Conservation (phyloP, 202 grass and related monocot genomes). For the Brachypodium distachyon region DNA sequence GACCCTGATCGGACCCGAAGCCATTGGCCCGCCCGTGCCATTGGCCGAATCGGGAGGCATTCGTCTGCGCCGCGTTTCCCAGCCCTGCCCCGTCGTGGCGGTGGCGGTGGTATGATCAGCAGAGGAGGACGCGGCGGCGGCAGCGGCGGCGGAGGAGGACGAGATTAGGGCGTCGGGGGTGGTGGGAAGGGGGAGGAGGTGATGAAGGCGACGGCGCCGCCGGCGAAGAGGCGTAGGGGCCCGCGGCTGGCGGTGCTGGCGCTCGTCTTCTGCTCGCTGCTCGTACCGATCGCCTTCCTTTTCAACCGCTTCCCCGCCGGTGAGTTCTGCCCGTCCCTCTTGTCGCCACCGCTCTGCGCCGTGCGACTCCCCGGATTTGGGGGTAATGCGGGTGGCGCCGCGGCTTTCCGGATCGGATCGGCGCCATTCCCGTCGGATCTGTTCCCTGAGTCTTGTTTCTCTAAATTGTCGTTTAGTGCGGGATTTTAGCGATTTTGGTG, state of each 20-base stretch:
- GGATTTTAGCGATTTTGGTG: conserved; percentile 2
- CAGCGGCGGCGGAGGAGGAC: background rate
- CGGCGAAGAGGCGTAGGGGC: conserved; percentile 78
- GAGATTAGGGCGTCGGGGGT: conserved; percentile 5
- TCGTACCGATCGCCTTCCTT: conserved; percentile 92
- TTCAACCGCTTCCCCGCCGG: conserved; percentile 79
- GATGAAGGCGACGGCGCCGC: conserved; percentile 71
- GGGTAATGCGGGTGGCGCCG: conserved; percentile 43
- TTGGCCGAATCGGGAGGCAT: conserved; percentile 37
- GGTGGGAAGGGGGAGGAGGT: conserved; percentile 22
- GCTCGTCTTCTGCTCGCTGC: conserved; percentile 90
- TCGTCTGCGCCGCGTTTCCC: conserved; percentile 13
- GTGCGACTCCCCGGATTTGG: background rate
- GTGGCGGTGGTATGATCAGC: conserved; percentile 40
- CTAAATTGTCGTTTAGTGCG: conserved; percentile 22
- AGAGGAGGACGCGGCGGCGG: background rate
- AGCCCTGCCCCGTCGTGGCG: conserved; percentile 8
- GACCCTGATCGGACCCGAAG: conserved; percentile 30
- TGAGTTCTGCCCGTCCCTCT: conserved; percentile 7
- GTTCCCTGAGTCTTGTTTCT: background rate
- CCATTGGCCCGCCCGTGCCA: conserved; percentile 7
- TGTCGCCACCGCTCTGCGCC: background rate
- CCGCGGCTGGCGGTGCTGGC: conserved; percentile 74
- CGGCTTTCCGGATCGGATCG: conserved; percentile 32
- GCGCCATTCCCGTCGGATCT: conserved; percentile 30